phyloP scores from a whole-genome alignment of 805 yeast species.

The Myxozyma sirexii region DNA sequence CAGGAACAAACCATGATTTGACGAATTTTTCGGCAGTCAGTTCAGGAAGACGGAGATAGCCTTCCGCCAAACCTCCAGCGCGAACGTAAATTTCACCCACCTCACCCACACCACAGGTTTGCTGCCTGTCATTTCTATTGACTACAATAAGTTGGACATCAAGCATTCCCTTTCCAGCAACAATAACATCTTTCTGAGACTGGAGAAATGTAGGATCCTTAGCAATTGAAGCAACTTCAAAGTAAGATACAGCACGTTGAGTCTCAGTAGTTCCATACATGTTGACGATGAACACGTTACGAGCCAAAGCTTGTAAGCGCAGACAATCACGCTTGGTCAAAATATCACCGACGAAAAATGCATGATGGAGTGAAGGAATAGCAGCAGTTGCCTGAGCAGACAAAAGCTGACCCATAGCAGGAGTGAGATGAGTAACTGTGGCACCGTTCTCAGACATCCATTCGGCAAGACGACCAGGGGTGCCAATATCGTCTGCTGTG shows the following conservation, averaged over 20 bases:
- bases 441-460: conserved; percentile 95
- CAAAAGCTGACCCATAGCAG: conserved; percentile 98
- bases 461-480: conserved; percentile 95
- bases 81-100: conserved; percentile 98
- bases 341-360: conserved; percentile 97
- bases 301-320: conserved; percentile 87
- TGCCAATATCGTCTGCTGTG: conserved; percentile 95
- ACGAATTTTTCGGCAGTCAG: conserved; percentile 85
- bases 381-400: conserved; percentile 93
- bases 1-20: conserved; percentile 83
- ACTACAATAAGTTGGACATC: conserved; percentile 94
- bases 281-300: conserved; percentile 85
- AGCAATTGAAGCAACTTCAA: conserved; percentile 75
- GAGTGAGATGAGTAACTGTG: conserved; percentile 95
- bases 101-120: conserved; percentile 97
- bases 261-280: conserved; percentile 99
- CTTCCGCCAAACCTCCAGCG: conserved; percentile 97
- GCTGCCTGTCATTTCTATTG: conserved; percentile 82
- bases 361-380: conserved; percentile 86
- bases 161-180: conserved; percentile 97
- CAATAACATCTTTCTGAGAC: conserved; percentile 90
- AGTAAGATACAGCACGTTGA: conserved; percentile 95
- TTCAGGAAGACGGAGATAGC: conserved; percentile 90
- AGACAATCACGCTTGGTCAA: conserved; percentile 96
- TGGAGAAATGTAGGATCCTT: conserved; percentile 73